These are phyloP conservation scores for Austroboletus niveus DNA, from an alignment of 1,284 basidiomycete species.

Conservation along the genomic window DNA sequence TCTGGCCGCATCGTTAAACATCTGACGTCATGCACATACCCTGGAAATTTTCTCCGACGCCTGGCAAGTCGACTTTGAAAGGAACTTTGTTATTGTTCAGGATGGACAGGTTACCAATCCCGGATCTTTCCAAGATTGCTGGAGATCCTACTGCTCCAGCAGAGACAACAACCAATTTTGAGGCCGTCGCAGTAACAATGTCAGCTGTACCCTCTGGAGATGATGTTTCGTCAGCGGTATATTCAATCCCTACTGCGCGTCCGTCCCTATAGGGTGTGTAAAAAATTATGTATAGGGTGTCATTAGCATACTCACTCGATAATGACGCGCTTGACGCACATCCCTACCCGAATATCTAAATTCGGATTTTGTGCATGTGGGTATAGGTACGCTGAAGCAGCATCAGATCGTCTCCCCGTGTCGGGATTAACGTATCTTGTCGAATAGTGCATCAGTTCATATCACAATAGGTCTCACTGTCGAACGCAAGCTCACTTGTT, in stretches of 20 bases:
- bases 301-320: slow-evolving; percentile 8
- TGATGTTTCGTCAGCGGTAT: slow-evolving; percentile 34
- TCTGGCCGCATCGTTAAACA: neutral
- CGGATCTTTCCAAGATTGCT: slow-evolving; percentile 28
- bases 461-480: slow-evolving; percentile 43
- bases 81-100: slow-evolving; percentile 40
- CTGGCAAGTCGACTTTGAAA: slow-evolving; percentile 46
- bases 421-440: neutral
- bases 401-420: neutral
- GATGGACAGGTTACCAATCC: slow-evolving; percentile 43
- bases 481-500: slow-evolving; percentile 8
- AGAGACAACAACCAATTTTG: slow-evolving; percentile 14
- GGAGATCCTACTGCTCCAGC: slow-evolving; percentile 23
- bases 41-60: slow-evolving; percentile 53
- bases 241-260: slow-evolving; percentile 20
- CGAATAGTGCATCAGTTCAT: slow-evolving; percentile 32
- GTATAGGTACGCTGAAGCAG: slow-evolving; percentile 24
- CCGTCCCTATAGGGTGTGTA: neutral
- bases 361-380: slow-evolving; percentile 33
- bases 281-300: neutral
- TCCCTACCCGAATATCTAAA: slow-evolving; percentile 37
- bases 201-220: neutral
- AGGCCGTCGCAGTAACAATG: neutral
- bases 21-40: slow-evolving; percentile 23
- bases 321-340: slow-evolving; percentile 42